Conservation (phyloP, 2,329 filamentous ascomycete species). For the Periconia macrospinosa region DNA sequence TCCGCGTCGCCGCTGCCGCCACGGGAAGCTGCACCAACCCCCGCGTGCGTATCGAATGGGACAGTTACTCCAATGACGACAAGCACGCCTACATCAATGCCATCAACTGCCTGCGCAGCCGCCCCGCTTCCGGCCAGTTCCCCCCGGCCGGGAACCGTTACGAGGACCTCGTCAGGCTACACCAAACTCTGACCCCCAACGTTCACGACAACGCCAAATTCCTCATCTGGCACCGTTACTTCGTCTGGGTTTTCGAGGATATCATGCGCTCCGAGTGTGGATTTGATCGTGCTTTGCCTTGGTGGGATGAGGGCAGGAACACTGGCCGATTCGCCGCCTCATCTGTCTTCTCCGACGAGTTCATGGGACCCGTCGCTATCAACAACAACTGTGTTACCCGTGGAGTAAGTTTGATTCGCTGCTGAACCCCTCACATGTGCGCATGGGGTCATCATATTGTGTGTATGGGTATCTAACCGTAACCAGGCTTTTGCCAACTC, state of each 20-base stretch:
- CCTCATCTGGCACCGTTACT: slow-evolving; percentile 50
- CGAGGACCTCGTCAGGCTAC: slow-evolving; percentile 38
- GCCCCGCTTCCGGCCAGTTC: slow-evolving; percentile 26
- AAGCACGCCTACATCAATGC: slow-evolving; percentile 29
- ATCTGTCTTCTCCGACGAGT: slow-evolving; percentile 33
- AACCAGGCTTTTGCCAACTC: slow-evolving; percentile 35
- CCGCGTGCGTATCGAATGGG: slow-evolving; percentile 36
- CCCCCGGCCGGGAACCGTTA: slow-evolving; percentile 30
- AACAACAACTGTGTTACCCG: slow-evolving; percentile 32
- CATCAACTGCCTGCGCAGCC: slow-evolving; percentile 33
- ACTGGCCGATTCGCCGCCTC: slow-evolving; percentile 31
- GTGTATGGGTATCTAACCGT: not conserved
- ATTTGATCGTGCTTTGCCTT: slow-evolving; percentile 43
- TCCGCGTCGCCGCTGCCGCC: slow-evolving; percentile 7
- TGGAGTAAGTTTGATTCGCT: slow-evolving; percentile 28
- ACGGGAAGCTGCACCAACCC: slow-evolving; percentile 25
- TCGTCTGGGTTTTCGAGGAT: slow-evolving; percentile 46
- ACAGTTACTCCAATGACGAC: slow-evolving; percentile 24
- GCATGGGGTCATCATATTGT: not conserved
- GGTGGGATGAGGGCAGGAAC: slow-evolving; percentile 41
- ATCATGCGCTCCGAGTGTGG: slow-evolving; percentile 47
- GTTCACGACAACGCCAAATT: slow-evolving; percentile 41
- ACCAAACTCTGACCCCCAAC: slow-evolving; percentile 36
- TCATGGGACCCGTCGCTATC: slow-evolving; percentile 27
- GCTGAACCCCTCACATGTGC: not conserved